Conservation (phyloP, 2,329 filamentous ascomycete species). For the Hymenoscyphus infarciens region DNA sequence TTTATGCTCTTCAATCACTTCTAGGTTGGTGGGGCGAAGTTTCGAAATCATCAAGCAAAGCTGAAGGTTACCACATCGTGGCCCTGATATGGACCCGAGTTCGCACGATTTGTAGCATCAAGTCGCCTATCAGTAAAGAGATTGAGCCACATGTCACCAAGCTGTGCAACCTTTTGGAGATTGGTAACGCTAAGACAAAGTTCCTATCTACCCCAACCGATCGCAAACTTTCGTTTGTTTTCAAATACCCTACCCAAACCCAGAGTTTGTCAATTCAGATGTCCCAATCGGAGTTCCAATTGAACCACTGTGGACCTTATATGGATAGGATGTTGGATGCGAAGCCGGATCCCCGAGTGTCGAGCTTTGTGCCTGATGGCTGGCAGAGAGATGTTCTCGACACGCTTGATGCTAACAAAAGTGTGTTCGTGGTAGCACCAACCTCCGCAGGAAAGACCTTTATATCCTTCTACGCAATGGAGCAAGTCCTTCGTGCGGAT, state of each 20-base stretch:
- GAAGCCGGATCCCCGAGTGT: conserved; percentile 61
- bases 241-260: conserved; percentile 37
- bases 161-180: conserved; percentile 34
- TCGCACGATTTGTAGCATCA: conserved; percentile 37
- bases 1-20: conserved; percentile 48
- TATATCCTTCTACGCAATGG: conserved; percentile 82
- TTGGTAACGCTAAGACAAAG: conserved; percentile 33
- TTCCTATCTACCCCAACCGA: conserved; percentile 30
- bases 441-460: conserved; percentile 81
- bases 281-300: conserved; percentile 58
- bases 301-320: conserved; percentile 67
- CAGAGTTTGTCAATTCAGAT: conserved; percentile 34
- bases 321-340: conserved; percentile 73
- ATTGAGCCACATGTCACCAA: conserved; percentile 37
- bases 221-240: conserved; percentile 44
- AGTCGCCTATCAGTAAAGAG: conserved; percentile 40
- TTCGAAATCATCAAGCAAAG: conserved; percentile 35
- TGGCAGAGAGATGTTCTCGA: conserved; percentile 76
- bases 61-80: conserved; percentile 40
- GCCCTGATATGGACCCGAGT: conserved; percentile 46
- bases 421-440: conserved; percentile 71
- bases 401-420: conserved; percentile 65
- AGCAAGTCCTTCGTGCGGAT: conserved; percentile 63
- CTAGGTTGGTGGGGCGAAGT: conserved; percentile 46
- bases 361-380: conserved; percentile 66